Evolutionary conservation across 169 alveolate genomes (phyloP), one percentile per base, ranked within the genome.

Genomic region (Plasmodium sp.): DNA sequence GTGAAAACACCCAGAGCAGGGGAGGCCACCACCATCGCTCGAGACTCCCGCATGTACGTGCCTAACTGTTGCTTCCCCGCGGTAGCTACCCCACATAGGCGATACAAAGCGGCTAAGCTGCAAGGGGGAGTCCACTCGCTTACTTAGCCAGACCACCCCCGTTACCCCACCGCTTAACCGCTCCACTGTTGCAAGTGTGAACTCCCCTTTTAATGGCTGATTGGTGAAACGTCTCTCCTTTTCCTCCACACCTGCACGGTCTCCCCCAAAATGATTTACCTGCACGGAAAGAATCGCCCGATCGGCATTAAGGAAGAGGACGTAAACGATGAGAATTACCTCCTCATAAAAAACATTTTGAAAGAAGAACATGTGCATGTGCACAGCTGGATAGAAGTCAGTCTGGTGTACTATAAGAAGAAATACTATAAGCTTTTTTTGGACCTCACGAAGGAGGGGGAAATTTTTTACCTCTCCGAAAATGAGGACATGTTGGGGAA

Each of bases 281-380:
- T 88, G 6, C 51, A 41, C 31, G 83, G 91, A 10, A 58, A 51
- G 39, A n/a, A 80, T 18, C 18, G 39, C 5, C 7, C 82, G 22
- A 36, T 88, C 16, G 72, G 94, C 43, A 79, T 88, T 58, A 88
- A 33, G 48, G 94, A 88, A n/a, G 83, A 79, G 10, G 83, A 88
- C 51, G 67, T 88, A 88, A 88, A 88, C 51, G 94, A 88, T 22
- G 94, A 88, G 54, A 88, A 88, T 43, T 88, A 88, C 54, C 12
- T 41, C 51, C 6, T 33, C 72, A 88, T 88, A 56, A 88, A 79
- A 80, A 80, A 22, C 45, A 45, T 74, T 56, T 45, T 88, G 22
- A 77, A 88, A 45, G 90, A 88, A 43, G 88, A 88, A 27, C 45
- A 88, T 4, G 88, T 81, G 36, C 43, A 81, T 88, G 72, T 77